Conservation (phyloP, 2,329 filamentous ascomycete species). For the Keithomyces neogunnii region DNA sequence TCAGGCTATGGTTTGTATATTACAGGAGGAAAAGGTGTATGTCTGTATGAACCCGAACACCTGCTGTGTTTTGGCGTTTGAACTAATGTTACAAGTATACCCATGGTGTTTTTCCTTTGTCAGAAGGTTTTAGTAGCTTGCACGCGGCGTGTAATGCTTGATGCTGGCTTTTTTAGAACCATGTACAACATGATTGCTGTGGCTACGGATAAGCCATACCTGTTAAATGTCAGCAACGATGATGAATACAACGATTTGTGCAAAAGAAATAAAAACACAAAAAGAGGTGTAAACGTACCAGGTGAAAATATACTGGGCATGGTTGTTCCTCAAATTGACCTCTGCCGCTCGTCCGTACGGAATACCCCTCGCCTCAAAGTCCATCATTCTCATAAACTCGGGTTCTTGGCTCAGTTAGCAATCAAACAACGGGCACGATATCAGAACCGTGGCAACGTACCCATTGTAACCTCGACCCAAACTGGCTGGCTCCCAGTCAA, state of each 20-base stretch:
- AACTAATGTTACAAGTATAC: constrained; percentile 10
- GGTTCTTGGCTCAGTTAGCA: constrained; percentile 46
- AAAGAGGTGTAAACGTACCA: constrained; percentile 56
- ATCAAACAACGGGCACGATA: not conserved
- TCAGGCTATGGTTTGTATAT: not conserved
- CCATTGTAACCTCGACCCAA: constrained; percentile 94
- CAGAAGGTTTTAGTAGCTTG: constrained; percentile 71
- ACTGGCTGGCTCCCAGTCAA: constrained; percentile 77
- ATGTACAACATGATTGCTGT: constrained; percentile 96
- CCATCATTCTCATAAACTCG: constrained; percentile 66
- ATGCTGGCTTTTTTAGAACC: constrained; percentile 80
- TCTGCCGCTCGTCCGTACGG: constrained; percentile 83
- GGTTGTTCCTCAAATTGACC: constrained; percentile 92
- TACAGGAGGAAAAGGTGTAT: constrained; percentile 5
- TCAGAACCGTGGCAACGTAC: constrained; percentile 35
- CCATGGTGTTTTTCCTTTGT: constrained; percentile 13
- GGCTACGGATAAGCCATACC: constrained; percentile 77
- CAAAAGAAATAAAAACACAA: not conserved
- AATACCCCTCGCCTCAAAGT: constrained; percentile 71
- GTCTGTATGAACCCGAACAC: not conserved
- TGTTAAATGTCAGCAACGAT: constrained; percentile 25
- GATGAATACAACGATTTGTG: not conserved
- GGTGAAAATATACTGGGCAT: constrained; percentile 97
- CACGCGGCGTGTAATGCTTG: constrained; percentile 63
- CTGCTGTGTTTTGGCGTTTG: not conserved